Conservation (phyloP, 768 basidiomycete genomes). For the Hericium rajendrae region DNA sequence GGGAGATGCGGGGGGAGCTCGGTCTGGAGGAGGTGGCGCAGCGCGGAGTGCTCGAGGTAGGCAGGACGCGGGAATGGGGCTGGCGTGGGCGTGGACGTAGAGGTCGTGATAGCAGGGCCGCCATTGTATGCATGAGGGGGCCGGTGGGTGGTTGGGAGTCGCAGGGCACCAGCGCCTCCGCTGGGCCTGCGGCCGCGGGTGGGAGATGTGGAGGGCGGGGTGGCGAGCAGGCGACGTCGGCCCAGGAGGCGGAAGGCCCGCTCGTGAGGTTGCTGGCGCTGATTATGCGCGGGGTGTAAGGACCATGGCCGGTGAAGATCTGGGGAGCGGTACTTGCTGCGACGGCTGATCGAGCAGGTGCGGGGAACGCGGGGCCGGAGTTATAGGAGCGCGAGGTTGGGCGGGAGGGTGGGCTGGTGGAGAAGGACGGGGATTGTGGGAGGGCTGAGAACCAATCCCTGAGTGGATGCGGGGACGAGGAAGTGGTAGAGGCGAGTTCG, state of each 20-base stretch:
- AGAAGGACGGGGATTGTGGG: slow-evolving; percentile 45
- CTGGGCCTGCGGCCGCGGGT: slow-evolving; percentile 40
- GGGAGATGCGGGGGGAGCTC: slow-evolving; percentile 33
- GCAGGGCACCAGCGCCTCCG: slow-evolving; percentile 18
- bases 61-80: slow-evolving; percentile 53
- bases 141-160: slow-evolving; percentile 5
- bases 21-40: slow-evolving; percentile 61
- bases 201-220: slow-evolving; percentile 35
- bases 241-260: slow-evolving; percentile 15
- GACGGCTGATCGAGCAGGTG: slow-evolving; percentile 25
- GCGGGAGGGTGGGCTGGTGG: slow-evolving; percentile 37
- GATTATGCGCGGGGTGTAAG: slow-evolving; percentile 55
- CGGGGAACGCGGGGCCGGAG: slow-evolving; percentile 34
- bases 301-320: slow-evolving; percentile 17
- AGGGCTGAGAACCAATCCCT: not conserved
- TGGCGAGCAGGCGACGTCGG: slow-evolving; percentile 37
- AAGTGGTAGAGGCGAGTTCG: slow-evolving; percentile 5
- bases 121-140: slow-evolving; percentile 20
- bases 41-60: slow-evolving; percentile 69
- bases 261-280: slow-evolving; percentile 39
- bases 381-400: slow-evolving; percentile 29
- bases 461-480: slow-evolving; percentile 11
- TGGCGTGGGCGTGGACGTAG: slow-evolving; percentile 21
- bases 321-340: slow-evolving; percentile 7
- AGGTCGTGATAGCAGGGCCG: slow-evolving; percentile 17